These are phyloP conservation scores for Alopecurus myosuroides DNA, from an alignment of 176 grass and related monocot species.

Conservation along the genomic window DNA sequence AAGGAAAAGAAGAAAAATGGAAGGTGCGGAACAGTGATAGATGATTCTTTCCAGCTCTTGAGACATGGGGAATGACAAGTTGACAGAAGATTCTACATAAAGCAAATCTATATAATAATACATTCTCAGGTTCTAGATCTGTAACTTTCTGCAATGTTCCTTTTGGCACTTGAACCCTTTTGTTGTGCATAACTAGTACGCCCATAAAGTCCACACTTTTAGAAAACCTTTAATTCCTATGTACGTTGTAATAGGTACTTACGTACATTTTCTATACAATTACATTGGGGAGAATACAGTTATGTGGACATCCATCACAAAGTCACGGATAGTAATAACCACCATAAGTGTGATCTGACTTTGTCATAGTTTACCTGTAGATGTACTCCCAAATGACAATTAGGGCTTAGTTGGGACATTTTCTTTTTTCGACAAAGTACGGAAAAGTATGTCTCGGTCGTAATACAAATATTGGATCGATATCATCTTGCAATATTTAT, in stretches of 20 bases:
- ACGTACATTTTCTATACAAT: background rate
- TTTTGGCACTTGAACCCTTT: background rate
- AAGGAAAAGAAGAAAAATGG: background rate
- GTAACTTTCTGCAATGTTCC: background rate
- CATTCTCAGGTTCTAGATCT: background rate
- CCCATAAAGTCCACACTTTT: background rate
- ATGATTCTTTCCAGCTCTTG: background rate
- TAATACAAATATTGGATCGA: too few relatives aligned
- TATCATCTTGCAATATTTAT: too few relatives aligned
- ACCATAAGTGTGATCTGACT: background rate
- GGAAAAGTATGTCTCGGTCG: too few relatives aligned
- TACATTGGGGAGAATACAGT: background rate
- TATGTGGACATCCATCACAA: background rate
- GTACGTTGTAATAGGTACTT: background rate
- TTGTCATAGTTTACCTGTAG: background rate
- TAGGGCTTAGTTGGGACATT: background rate
- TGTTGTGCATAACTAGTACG: background rate
- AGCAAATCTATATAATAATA: background rate
- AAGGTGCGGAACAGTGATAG: background rate
- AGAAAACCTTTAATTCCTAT: background rate
- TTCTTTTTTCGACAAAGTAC: too few relatives aligned
- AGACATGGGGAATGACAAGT: background rate
- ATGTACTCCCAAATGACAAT: background rate
- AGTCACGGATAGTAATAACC: background rate
- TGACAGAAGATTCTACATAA: conserved; percentile 11